phyloP scores from a whole-genome alignment of 371 early-diverging fungal genomes.

The Mucor racemosus region DNA sequence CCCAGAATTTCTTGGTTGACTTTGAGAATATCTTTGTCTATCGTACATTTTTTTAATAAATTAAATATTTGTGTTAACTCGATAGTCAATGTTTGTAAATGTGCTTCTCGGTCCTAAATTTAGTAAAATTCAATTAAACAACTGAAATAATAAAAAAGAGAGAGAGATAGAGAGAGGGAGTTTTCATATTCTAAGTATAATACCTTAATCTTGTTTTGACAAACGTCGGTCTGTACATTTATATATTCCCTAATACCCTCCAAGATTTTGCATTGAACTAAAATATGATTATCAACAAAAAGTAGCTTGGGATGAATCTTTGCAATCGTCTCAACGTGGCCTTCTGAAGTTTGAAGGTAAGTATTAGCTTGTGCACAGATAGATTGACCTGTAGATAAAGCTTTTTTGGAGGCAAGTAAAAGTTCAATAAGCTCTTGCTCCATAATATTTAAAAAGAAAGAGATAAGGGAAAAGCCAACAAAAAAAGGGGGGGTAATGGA shows the following conservation, averaged over 20 bases:
- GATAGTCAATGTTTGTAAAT: conserved; percentile 40
- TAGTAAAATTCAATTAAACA: background rate
- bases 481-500: conserved; percentile 1
- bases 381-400: conserved; percentile 42
- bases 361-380: conserved; percentile 51
- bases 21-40: conserved; percentile 45
- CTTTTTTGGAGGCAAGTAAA: conserved; percentile 48
- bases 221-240: conserved; percentile 28
- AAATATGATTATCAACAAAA: conserved; percentile 49
- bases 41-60: conserved; percentile 31
- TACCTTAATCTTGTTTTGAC: conserved; percentile 37
- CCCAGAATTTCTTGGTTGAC: conserved; percentile 28
- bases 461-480: conserved; percentile 1
- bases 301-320: conserved; percentile 46
- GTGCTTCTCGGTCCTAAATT: conserved; percentile 40
- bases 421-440: conserved; percentile 52
- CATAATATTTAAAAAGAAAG: conserved; percentile 17
- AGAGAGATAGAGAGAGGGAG: too few species aligned
- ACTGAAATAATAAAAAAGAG: background rate
- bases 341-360: conserved; percentile 37
- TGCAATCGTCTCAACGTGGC: conserved; percentile 42
- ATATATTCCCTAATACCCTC: conserved; percentile 46
- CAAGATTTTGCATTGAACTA: conserved; percentile 37
- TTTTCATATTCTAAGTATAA: background rate
- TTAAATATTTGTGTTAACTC: conserved; percentile 46